phyloP scores from a whole-genome alignment of 2,329 filamentous ascomycete species.

The Botrytis medusae region DNA sequence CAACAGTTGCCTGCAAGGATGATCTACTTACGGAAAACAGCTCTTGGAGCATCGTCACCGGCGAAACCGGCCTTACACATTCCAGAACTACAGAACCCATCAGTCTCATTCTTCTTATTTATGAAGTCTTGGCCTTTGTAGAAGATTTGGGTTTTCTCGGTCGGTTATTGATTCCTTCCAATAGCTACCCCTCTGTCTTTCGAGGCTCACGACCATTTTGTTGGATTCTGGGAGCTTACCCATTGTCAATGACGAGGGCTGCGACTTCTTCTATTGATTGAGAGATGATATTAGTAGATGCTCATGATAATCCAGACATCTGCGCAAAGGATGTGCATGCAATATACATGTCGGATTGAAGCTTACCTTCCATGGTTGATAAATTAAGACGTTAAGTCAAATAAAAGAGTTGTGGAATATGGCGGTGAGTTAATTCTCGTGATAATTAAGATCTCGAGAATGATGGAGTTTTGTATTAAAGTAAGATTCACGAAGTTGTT shows the following conservation, averaged over 20 bases:
- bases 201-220: constrained; percentile 21
- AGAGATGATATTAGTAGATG: constrained; percentile 32
- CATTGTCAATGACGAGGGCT: constrained; percentile 99
- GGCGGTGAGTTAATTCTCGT: constrained; percentile 20
- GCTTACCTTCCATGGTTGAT: constrained; percentile 45
- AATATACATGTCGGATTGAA: neutral
- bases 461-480: constrained; percentile 18
- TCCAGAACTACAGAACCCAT: constrained; percentile 73
- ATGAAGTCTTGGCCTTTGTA: constrained; percentile 19
- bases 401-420: constrained; percentile 22
- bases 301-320: constrained; percentile 25
- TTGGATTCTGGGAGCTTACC: constrained; percentile 68
- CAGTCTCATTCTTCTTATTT: constrained; percentile 28
- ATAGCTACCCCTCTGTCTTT: constrained; percentile 32
- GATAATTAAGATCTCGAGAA: constrained; percentile 21
- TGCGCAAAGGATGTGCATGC: constrained; percentile 24
- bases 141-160: constrained; percentile 23
- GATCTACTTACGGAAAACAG: constrained; percentile 95
- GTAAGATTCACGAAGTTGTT: constrained; percentile 18
- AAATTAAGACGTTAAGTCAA: constrained; percentile 41
- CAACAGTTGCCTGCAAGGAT: constrained; percentile 33
- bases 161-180: constrained; percentile 16
- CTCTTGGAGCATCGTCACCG: constrained; percentile 99
- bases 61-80: constrained; percentile 99
- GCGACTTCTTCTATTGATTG: constrained; percentile 90